A percentile compares a stretch with the other conserved stretches of the same genome.
Conservation (phyloP, 768 basidiomycete genomes). For the Exsudoporus frostii region DNA sequence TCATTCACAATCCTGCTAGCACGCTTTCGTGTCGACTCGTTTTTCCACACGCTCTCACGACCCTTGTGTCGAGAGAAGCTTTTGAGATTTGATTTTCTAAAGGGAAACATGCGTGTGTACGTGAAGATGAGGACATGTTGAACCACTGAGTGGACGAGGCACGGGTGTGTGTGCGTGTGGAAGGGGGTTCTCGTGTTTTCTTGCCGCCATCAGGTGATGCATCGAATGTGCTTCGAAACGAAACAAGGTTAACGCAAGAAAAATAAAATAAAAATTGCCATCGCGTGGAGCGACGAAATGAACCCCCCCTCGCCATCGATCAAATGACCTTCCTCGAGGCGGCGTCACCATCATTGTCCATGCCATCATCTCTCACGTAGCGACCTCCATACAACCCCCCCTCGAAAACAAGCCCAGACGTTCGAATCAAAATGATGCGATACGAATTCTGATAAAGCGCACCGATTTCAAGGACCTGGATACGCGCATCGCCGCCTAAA, state of each 20-base stretch:
- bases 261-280: not conserved
- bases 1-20: not conserved
- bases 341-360: not conserved
- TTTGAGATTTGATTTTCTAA: conserved; percentile 22
- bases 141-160: not conserved
- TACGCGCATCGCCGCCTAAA: not conserved
- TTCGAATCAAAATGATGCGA: no score
- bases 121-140: not conserved
- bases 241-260: conserved; percentile 13
- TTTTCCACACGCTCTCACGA: not conserved
- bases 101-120: not conserved
- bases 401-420: not conserved
- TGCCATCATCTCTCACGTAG: not conserved
- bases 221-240: not conserved
- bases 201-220: not conserved
- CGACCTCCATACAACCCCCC: not conserved
- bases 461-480: not conserved
- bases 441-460: not conserved
- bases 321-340: not conserved
- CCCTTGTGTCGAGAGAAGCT: conserved; percentile 14
- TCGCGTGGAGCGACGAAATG: not conserved
- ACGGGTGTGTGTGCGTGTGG: not conserved
- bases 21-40: not conserved
- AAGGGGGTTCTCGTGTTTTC: not conserved
- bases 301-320: not conserved